Evolutionary conservation across 768 basidiomycete genomes (phyloP), one percentile per base, ranked within the genome.

Genomic region (Boletus fagicola): DNA sequence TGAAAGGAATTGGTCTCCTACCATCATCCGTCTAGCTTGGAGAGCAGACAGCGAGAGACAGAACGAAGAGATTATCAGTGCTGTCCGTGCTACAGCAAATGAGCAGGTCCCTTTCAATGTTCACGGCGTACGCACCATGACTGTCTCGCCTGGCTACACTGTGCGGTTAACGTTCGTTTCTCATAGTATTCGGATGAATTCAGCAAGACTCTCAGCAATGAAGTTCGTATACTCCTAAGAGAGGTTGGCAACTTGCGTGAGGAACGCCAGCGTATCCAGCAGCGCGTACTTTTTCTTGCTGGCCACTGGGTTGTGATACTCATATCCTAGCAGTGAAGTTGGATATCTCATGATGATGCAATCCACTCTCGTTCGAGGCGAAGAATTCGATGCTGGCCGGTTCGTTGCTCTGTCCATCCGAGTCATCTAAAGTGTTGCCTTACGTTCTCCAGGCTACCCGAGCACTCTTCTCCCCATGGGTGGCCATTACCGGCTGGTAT

Each of bases 231-330:
- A 78, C 77, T 93, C 12, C 78, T 92, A 6, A 80, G 78, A 24
- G 90, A 93, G 75, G 90, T 92, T 33, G 88, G 89, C 28, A 87
- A 84, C 57, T 75, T 92, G 39, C 82, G 85, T 3, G 87, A 90
- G 70, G 86, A 92, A 65, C 79, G 84, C 64, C 82, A 87, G 30
- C 79, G 76, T 13, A 75, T 92, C 24, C 87, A 90, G 73, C 81
- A 85, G 90, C 88, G 74, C 40, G 86, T 80, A 18, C 0, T 24
- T 43, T 53, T 45, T 22, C 30, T 50, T 35, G 16, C 18, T 12
- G 3, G 4, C 5, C 33, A 31, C 16, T 26, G 46, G 46, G 36
- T 47, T 60, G 16, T 50, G 31, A 22, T 54, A 5, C 18, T 45
- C 13, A 51, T 16, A 13, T 33, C 24, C 33, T 44, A 61, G 6